Conservation (phyloP, 169 alveolate genomes). For the Plasmodium sp. region DNA sequence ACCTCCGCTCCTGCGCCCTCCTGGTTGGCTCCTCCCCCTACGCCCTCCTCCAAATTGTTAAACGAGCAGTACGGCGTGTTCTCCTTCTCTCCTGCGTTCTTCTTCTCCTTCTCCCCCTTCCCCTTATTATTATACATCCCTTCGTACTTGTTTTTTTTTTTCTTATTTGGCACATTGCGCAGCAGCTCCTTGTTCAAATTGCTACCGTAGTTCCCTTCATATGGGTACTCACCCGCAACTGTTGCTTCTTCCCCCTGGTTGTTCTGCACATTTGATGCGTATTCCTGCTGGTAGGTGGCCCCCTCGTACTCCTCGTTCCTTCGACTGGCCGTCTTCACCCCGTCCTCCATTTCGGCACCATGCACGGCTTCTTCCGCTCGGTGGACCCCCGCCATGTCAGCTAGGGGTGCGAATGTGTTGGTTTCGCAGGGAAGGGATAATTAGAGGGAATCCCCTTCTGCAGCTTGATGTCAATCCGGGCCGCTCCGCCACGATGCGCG, state of each 20-base stretch:
- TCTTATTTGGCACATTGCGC: background rate
- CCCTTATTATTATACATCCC: background rate
- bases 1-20: background rate
- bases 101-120: background rate
- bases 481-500: background rate
- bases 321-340: background rate
- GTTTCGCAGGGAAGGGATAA: background rate
- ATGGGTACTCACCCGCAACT: background rate
- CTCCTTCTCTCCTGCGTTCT: background rate
- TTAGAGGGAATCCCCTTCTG: background rate
- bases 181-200: conserved; percentile 4
- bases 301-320: background rate
- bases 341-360: background rate
- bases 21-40: background rate
- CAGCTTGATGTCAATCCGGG: background rate
- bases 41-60: conserved; percentile 16
- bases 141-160: conserved; percentile 38
- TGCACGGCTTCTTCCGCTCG: background rate
- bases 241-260: background rate
- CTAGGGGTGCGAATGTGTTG: background rate
- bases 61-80: conserved; percentile 36
- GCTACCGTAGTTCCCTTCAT: background rate
- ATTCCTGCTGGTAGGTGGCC: background rate
- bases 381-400: background rate
- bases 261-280: background rate